Conservation (phyloP, 805 yeast species). For the Cyberlindnera misumaiensis region DNA sequence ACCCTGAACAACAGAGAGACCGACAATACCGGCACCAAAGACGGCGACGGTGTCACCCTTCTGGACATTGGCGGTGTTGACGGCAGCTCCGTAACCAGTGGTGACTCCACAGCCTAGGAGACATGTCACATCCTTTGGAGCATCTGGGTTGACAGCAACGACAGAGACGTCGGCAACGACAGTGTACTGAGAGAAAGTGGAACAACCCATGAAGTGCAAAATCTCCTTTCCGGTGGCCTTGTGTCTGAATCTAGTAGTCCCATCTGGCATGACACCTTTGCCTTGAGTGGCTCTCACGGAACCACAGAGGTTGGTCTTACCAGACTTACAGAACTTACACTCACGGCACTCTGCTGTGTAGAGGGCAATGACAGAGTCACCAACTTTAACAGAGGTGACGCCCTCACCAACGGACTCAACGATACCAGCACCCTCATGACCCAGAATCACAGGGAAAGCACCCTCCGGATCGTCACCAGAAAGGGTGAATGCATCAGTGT, state of each 20-base stretch:
- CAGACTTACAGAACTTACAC: conserved; percentile 91
- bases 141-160: conserved; percentile 81
- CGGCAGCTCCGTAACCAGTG: conserved; percentile 97
- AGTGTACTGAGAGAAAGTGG: conserved; percentile 94
- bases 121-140: conserved; percentile 82
- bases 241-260: conserved; percentile 83
- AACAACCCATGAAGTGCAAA: conserved; percentile 96
- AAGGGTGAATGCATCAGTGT: conserved; percentile 95
- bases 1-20: conserved; percentile 94
- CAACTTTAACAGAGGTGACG: conserved; percentile 82
- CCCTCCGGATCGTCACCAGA: conserved; percentile 97
- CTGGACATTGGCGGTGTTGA: conserved; percentile 85
- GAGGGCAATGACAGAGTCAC: conserved; percentile 88
- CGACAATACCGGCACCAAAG: conserved; percentile 98
- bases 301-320: conserved; percentile 95
- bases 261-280: conserved; percentile 98
- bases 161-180: conserved; percentile 97
- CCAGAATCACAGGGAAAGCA: conserved; percentile 84
- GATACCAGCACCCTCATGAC: conserved; percentile 98
- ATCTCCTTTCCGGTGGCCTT: conserved; percentile 68
- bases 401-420: conserved; percentile 95
- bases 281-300: conserved; percentile 97
- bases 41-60: conserved; percentile 92
- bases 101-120: conserved; percentile 97
- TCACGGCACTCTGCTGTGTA: conserved; percentile 96